Conservation (phyloP, 129 eudicot species). For the Flaveria trinervia region DNA sequence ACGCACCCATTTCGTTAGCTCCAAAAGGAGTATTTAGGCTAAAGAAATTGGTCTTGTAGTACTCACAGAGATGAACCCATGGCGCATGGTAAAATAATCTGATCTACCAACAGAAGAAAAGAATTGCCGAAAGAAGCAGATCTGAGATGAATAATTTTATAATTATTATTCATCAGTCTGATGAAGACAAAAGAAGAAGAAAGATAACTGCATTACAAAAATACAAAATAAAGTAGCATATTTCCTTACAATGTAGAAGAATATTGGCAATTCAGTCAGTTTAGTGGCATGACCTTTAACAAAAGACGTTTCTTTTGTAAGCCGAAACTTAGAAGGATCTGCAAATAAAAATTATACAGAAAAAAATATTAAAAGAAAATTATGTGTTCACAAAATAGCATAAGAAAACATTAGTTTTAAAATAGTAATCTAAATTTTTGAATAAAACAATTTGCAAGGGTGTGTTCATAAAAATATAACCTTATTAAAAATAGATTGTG, state of each 20-base stretch:
- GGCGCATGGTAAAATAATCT: conserved; percentile 72
- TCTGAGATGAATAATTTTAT: conserved; percentile 41
- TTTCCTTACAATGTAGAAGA: conserved; percentile 55
- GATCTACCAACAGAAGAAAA: conserved; percentile 66
- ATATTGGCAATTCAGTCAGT: conserved; percentile 41
- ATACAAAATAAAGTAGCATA: neutral
- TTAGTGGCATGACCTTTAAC: conserved; percentile 56
- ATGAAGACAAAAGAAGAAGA: conserved; percentile 15
- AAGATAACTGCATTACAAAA: neutral
- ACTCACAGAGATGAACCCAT: conserved; percentile 75
- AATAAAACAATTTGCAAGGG: neutral
- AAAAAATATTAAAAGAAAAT: conserved; percentile 14
- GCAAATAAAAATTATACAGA: conserved; percentile 21
- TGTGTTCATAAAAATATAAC: neutral
- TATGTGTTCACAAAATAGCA: neutral
- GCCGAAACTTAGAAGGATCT: conserved; percentile 63
- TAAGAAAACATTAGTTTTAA: neutral
- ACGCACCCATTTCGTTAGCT: neutral
- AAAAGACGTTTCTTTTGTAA: conserved; percentile 71
- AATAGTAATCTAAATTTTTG: neutral
- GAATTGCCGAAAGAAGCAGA: conserved; percentile 71
- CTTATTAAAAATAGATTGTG: too few species aligned
- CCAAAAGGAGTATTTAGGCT: neutral
- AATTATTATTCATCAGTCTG: neutral
- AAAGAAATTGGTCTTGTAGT: conserved; percentile 5